Percentiles rank a stretch among this genome's conserved stretches.
Evolutionary conservation across 441 rosid genomes (phyloP).

Genomic region (Mallotus repandus): DNA sequence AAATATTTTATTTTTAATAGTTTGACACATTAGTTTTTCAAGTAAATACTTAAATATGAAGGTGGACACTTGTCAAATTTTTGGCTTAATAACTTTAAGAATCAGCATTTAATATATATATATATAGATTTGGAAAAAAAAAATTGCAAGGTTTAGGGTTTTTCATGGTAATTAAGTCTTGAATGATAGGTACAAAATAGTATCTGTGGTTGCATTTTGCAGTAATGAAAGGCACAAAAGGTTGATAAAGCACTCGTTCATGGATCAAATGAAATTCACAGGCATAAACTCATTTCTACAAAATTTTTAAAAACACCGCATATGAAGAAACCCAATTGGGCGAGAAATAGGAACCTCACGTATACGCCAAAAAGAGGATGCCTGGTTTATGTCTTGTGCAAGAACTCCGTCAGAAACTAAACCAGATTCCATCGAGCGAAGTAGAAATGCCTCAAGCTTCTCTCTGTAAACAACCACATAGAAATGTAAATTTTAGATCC

Average conservation of each 20-base stretch:
- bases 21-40: too few relatives aligned
- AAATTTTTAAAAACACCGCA: background rate
- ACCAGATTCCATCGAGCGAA: constrained; percentile 72
- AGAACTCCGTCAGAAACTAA: constrained; percentile 86
- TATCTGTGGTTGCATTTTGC: background rate
- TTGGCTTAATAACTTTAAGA: too few relatives aligned
- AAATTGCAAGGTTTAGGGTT: too few relatives aligned
- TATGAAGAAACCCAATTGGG: constrained; percentile 7
- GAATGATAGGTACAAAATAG: background rate
- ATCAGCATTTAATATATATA: too few relatives aligned
- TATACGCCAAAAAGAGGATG: constrained; percentile 85
- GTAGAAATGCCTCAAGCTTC: constrained; percentile 87
- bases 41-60: too few relatives aligned
- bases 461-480: constrained; percentile 49
- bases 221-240: constrained; percentile 1
- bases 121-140: too few relatives aligned
- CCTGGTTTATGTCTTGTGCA: constrained; percentile 93
- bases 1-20: too few relatives aligned
- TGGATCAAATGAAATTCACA: constrained; percentile 12
- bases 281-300: background rate
- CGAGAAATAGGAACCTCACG: constrained; percentile 66
- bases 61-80: too few relatives aligned
- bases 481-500: constrained; percentile 8
- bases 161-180: too few relatives aligned
- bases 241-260: background rate